Evolutionary conservation across 2,329 filamentous ascomycete genomes (phyloP).

Genomic region (Colletotrichum sp.): DNA sequence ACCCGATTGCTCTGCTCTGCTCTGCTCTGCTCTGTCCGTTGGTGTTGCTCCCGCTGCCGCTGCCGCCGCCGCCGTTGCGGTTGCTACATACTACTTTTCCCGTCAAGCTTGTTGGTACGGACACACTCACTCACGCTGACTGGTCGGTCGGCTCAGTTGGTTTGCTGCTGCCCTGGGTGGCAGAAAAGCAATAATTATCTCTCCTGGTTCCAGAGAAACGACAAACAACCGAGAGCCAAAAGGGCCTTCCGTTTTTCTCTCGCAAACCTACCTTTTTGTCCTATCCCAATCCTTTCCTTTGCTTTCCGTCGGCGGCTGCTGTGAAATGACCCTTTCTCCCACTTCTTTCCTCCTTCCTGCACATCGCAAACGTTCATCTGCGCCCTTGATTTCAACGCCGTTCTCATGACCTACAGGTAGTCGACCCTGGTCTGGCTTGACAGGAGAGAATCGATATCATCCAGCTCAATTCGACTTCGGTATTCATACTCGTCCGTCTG

Average conservation of each 20-base stretch:
- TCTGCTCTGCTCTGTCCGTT: background rate
- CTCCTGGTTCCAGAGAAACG: constrained; percentile 13
- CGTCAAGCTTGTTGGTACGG: background rate
- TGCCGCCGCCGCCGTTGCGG: background rate
- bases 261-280: constrained; percentile 1
- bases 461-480: background rate
- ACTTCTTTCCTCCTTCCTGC: constrained; percentile 1
- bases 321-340: constrained; percentile 18
- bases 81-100: background rate
- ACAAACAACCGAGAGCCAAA: constrained; percentile 19
- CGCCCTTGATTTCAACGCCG: background rate
- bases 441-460: background rate
- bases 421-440: background rate
- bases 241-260: constrained; percentile 5
- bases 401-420: constrained; percentile 3
- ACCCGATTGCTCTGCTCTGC: background rate
- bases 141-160: constrained; percentile 3
- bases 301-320: background rate
- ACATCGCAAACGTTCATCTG: background rate
- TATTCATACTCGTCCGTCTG: background rate
- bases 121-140: background rate
- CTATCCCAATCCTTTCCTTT: background rate
- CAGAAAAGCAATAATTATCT: constrained; percentile 23
- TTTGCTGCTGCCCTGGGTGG: constrained; percentile 1
- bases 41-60: background rate